Percentiles rank a stretch among this genome's conserved stretches.
Evolutionary conservation across 1,139 yeast species (phyloP).

Genomic region (Hyphopichia fennica): DNA sequence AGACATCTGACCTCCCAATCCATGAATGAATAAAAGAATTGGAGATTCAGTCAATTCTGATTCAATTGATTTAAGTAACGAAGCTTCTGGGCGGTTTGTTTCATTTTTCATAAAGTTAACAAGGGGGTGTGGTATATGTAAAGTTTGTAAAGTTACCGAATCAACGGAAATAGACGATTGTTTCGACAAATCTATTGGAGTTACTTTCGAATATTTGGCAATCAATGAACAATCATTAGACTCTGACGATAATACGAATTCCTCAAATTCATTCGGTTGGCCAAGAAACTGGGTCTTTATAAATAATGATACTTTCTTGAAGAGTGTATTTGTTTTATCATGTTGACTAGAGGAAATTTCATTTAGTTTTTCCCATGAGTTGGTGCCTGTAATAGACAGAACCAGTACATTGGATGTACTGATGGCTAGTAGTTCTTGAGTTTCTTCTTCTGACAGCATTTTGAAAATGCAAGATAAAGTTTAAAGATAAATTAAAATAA

Average conservation of each 20-base stretch:
- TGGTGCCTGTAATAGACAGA: slow-evolving; percentile 1
- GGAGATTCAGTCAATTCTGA: slow-evolving; percentile 52
- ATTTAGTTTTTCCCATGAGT: background rate
- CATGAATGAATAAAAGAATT: slow-evolving; percentile 63
- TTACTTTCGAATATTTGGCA: slow-evolving; percentile 46
- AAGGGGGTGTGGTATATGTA: slow-evolving; percentile 58
- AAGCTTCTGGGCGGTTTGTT: slow-evolving; percentile 19
- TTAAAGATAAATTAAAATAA: no score
- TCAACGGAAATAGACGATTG: slow-evolving; percentile 28
- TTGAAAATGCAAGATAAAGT: no score
- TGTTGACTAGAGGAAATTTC: background rate
- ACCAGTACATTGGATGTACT: slow-evolving; percentile 7
- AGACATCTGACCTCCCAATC: slow-evolving; percentile 75
- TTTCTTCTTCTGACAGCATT: slow-evolving; percentile 11
- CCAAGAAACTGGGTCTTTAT: slow-evolving; percentile 23
- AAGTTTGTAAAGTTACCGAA: slow-evolving; percentile 36
- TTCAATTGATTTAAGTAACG: slow-evolving; percentile 10
- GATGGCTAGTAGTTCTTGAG: slow-evolving; percentile 13
- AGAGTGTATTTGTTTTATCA: slow-evolving; percentile 19
- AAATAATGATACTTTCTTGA: slow-evolving; percentile 27
- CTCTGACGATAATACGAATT: slow-evolving; percentile 38
- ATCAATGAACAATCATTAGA: slow-evolving; percentile 58
- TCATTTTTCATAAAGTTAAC: slow-evolving; percentile 46
- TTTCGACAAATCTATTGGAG: slow-evolving; percentile 30
- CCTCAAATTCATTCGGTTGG: slow-evolving; percentile 36